Conservation (phyloP, 345 rosid genomes). For the Eucalyptus coolabah region DNA sequence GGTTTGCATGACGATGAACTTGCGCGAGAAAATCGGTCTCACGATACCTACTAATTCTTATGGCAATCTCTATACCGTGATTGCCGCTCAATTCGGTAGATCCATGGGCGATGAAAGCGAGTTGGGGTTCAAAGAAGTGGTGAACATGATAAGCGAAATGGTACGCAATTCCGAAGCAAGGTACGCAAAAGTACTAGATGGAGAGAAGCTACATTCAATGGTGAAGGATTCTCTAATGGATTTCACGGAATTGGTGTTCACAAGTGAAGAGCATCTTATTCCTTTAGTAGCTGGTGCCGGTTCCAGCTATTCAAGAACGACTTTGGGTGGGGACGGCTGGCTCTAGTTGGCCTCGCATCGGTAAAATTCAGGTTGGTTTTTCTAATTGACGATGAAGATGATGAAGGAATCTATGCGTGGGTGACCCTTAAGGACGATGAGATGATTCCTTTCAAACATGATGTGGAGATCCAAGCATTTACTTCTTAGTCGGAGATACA, state of each 20-base stretch:
- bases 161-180: background rate
- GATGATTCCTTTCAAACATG: background rate
- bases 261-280: background rate
- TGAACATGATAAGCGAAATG: background rate
- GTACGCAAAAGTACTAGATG: background rate
- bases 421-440: slow-evolving; percentile 6
- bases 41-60: background rate
- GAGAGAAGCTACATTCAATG: background rate
- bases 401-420: slow-evolving; percentile 34
- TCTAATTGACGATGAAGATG: slow-evolving; percentile 19
- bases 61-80: background rate
- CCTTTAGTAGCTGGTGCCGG: slow-evolving; percentile 14
- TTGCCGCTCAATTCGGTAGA: background rate
- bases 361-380: slow-evolving; percentile 5
- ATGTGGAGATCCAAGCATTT: background rate
- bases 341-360: slow-evolving; percentile 17
- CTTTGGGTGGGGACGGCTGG: slow-evolving; percentile 42
- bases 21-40: background rate
- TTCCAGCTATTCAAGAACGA: slow-evolving; percentile 21
- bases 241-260: background rate
- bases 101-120: background rate
- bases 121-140: background rate
- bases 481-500: background rate
- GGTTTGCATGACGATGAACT: background rate
- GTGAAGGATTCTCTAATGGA: background rate